These are phyloP conservation scores for Xenoacremonium recifei DNA, from an alignment of 2,329 filamentous ascomycete genomes.

Conservation along the genomic window DNA sequence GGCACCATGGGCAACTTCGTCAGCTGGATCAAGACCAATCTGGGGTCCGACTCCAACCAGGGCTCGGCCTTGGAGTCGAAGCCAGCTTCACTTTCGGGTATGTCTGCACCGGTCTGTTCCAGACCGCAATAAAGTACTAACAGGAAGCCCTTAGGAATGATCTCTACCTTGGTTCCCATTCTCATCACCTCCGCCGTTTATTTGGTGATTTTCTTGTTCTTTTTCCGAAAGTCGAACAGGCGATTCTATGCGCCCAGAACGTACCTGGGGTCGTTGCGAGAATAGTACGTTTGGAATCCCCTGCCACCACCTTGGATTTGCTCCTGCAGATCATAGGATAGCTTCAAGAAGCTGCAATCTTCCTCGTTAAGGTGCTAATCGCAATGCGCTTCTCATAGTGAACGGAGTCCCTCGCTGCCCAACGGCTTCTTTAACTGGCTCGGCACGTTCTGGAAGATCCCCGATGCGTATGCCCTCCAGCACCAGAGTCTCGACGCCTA, in stretches of 20 bases:
- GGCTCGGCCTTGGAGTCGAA: constrained; percentile 23
- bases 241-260: constrained; percentile 57
- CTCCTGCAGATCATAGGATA: too few relatives aligned
- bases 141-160: constrained; percentile 32
- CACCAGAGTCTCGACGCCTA: constrained; percentile 89
- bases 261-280: constrained; percentile 46
- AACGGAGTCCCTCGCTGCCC: constrained; percentile 56
- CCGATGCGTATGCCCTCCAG: constrained; percentile 77
- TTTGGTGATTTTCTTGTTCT: constrained; percentile 47
- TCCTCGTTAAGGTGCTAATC: constrained; percentile 11
- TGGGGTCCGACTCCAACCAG: constrained; percentile 20
- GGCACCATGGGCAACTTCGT: constrained; percentile 37
- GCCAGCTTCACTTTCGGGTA: constrained; percentile 36
- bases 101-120: too few relatives aligned
- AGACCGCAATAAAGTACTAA: too few relatives aligned
- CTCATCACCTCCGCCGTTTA: constrained; percentile 47
- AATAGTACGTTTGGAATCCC: constrained; percentile 47
- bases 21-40: constrained; percentile 36
- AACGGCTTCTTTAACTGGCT: constrained; percentile 63
- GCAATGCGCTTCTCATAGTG: constrained; percentile 37
- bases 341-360: too few relatives aligned
- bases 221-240: constrained; percentile 45
- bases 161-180: constrained; percentile 55
- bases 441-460: constrained; percentile 57
- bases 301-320: too few relatives aligned